Evolutionary conservation across 768 basidiomycete genomes (phyloP).

Genomic region (Agrocybe praecox): DNA sequence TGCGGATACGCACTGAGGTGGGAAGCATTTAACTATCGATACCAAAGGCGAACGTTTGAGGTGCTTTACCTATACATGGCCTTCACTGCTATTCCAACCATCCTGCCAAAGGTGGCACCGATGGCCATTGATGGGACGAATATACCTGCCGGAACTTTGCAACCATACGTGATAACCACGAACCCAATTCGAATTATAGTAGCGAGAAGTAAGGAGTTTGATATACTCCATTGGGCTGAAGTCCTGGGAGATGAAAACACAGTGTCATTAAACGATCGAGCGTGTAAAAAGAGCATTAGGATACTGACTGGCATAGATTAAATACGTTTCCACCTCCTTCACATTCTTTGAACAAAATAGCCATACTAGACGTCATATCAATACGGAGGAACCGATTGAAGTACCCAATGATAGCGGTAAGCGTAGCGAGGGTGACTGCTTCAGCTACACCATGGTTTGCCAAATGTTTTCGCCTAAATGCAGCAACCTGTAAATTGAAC

Average conservation of each 20-base stretch:
- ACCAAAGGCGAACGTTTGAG: neutral
- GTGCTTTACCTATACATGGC: conserved; percentile 73
- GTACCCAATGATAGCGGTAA: conserved; percentile 93
- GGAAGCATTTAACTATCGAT: neutral
- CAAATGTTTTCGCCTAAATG: conserved; percentile 91
- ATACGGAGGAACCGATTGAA: conserved; percentile 93
- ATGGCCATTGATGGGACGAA: conserved; percentile 99
- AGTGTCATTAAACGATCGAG: neutral
- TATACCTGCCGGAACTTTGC: conserved; percentile 96
- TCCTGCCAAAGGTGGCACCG: conserved; percentile 94
- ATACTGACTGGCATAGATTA: conserved; percentile 91
- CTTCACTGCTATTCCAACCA: conserved; percentile 96
- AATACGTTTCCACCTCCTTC: conserved; percentile 88
- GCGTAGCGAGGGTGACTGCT: conserved; percentile 81
- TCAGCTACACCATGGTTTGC: conserved; percentile 84
- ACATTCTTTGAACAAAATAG: conserved; percentile 94
- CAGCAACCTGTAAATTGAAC: conserved; percentile 93
- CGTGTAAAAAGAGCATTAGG: neutral
- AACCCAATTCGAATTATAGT: conserved; percentile 86
- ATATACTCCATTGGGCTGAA: conserved; percentile 91
- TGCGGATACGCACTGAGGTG: conserved; percentile 72
- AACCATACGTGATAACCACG: conserved; percentile 92
- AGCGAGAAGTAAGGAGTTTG: conserved; percentile 89
- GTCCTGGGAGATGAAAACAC: conserved; percentile 50
- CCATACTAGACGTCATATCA: conserved; percentile 97